These are phyloP conservation scores for Colletotrichum filicis DNA, from an alignment of 2,329 filamentous ascomycete genomes.

Conservation along the genomic window DNA sequence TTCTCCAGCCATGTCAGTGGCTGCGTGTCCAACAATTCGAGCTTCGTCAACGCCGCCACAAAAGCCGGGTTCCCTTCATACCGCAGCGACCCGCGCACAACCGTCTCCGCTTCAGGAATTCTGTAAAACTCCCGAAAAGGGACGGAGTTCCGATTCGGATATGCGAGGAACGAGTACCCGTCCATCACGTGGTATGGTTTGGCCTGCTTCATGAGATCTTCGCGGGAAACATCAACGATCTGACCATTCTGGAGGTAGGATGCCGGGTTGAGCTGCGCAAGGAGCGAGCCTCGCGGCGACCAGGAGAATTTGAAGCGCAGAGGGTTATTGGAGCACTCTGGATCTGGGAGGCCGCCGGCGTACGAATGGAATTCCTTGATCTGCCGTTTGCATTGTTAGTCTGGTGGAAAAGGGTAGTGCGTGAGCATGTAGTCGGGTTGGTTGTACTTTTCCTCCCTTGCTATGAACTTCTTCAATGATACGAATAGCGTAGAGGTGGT, in stretches of 20 bases:
- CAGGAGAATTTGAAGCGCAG: conserved; percentile 78
- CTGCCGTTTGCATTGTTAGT: conserved; percentile 13
- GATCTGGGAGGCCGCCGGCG: conserved; percentile 70
- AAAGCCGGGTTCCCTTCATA: conserved; percentile 78
- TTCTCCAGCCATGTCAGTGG: conserved; percentile 68
- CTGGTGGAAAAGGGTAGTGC: neutral
- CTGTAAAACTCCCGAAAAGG: conserved; percentile 74
- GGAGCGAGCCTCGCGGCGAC: conserved; percentile 73
- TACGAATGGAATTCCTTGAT: conserved; percentile 73
- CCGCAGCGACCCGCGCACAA: conserved; percentile 74
- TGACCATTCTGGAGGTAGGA: conserved; percentile 73
- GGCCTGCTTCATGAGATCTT: conserved; percentile 72
- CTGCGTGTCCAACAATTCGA: conserved; percentile 65
- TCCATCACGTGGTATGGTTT: conserved; percentile 72
- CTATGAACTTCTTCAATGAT: conserved; percentile 75
- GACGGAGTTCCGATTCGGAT: conserved; percentile 76
- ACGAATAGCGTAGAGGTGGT: conserved; percentile 71
- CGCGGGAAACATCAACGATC: conserved; percentile 49
- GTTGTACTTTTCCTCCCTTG: conserved; percentile 66
- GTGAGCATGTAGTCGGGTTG: neutral
- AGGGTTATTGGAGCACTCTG: conserved; percentile 73
- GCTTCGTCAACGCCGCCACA: conserved; percentile 74
- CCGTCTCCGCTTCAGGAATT: conserved; percentile 76
- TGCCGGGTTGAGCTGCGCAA: conserved; percentile 74
- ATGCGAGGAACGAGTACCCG: conserved; percentile 73